Evolutionary conservation across 768 basidiomycete genomes (phyloP).

Genomic region (Suillus americanus): DNA sequence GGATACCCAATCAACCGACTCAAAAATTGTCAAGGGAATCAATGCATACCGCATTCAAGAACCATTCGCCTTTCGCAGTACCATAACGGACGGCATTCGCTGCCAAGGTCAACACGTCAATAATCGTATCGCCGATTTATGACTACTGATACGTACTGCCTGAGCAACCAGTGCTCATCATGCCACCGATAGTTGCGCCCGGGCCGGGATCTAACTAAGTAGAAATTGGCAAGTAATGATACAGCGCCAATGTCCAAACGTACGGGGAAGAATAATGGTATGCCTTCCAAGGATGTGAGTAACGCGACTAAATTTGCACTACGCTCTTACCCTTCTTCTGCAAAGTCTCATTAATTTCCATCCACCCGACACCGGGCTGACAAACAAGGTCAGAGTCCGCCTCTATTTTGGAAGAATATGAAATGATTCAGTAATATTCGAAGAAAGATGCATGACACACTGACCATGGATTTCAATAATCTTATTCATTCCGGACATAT

Average conservation of each 20-base stretch:
- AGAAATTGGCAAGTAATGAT: not conserved
- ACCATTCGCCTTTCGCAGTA: slow-evolving; percentile 90
- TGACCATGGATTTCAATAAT: slow-evolving; percentile 74
- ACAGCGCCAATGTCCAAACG: slow-evolving; percentile 10
- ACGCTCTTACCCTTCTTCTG: slow-evolving; percentile 49
- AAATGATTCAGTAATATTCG: not conserved
- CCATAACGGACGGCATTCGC: slow-evolving; percentile 86
- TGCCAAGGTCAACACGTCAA: slow-evolving; percentile 16
- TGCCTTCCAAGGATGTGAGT: slow-evolving; percentile 40
- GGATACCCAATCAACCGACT: slow-evolving; percentile 1
- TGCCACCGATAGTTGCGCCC: slow-evolving; percentile 81
- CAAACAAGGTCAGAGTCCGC: slow-evolving; percentile 72
- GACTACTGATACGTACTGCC: slow-evolving; percentile 53
- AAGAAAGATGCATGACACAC: slow-evolving; percentile 12
- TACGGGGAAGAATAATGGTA: slow-evolving; percentile 84
- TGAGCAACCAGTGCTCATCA: slow-evolving; percentile 84
- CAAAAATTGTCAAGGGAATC: not conserved
- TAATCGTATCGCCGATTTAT: not conserved
- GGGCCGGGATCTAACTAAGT: slow-evolving; percentile 73
- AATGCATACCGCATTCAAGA: slow-evolving; percentile 68
- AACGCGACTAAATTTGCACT: not conserved
- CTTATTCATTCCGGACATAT: slow-evolving; percentile 76
- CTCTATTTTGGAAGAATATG: slow-evolving; percentile 36
- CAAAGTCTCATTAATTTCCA: slow-evolving; percentile 68
- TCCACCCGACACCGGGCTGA: slow-evolving; percentile 72